These are phyloP conservation scores for Erythrobasidium hasegawianum DNA, from an alignment of 1,284 basidiomycete genomes.

Conservation along the genomic window DNA sequence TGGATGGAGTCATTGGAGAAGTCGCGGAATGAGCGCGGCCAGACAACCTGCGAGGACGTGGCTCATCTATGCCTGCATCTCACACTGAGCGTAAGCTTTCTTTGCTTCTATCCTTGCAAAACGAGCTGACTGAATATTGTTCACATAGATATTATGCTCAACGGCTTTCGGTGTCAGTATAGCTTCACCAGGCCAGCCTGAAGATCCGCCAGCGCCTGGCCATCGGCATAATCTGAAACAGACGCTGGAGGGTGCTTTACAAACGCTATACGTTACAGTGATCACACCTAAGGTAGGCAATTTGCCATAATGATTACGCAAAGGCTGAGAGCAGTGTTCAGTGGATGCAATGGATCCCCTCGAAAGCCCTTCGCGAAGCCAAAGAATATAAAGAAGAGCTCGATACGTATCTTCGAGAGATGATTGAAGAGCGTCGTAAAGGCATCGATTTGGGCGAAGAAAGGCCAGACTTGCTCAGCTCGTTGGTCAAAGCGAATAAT, in stretches of 20 bases:
- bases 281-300: slow-evolving; percentile 10
- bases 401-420: slow-evolving; percentile 30
- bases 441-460: slow-evolving; percentile 12
- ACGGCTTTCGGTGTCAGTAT: slow-evolving; percentile 22
- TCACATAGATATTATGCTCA: slow-evolving; percentile 6
- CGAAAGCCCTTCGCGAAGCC: slow-evolving; percentile 11
- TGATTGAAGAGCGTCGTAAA: slow-evolving; percentile 25
- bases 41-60: slow-evolving; percentile 1
- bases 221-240: slow-evolving; percentile 27
- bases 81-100: slow-evolving; percentile 5
- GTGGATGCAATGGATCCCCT: slow-evolving; percentile 21
- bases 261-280: slow-evolving; percentile 5
- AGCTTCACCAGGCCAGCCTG: slow-evolving; percentile 10
- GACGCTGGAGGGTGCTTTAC: slow-evolving; percentile 28
- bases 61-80: slow-evolving; percentile 18
- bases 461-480: slow-evolving; percentile 30
- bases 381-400: slow-evolving; percentile 33
- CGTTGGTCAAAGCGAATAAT: slow-evolving; percentile 24
- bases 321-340: neutral
- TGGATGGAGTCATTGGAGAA: slow-evolving; percentile 51
- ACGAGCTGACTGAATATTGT: no score
- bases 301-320: no score
- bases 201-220: slow-evolving; percentile 14
- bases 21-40: neutral
- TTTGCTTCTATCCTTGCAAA: neutral